Evolutionary conservation across 371 early-diverging fungal genomes (phyloP).

Genomic region (Apophysomyces variabilis): DNA sequence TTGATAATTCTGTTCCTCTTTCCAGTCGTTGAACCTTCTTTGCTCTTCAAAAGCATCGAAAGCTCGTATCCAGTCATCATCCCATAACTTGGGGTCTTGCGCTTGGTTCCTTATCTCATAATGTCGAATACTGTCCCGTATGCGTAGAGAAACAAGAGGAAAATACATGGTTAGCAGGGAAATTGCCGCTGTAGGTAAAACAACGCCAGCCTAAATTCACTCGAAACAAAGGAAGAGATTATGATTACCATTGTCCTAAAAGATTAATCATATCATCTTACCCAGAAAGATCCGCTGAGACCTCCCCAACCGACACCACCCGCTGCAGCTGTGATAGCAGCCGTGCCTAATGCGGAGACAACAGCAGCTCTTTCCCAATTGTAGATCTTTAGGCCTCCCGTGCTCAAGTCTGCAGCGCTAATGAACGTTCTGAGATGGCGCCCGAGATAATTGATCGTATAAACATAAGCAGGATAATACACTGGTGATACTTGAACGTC

Average conservation of each 20-base stretch:
- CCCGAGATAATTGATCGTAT: slow-evolving; percentile 54
- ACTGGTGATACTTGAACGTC: slow-evolving; percentile 57
- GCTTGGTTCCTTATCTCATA: slow-evolving; percentile 52
- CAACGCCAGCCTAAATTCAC: slow-evolving; percentile 52
- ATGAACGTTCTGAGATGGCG: slow-evolving; percentile 61
- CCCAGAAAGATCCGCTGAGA: slow-evolving; percentile 53
- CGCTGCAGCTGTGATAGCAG: slow-evolving; percentile 35
- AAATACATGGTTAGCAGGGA: slow-evolving; percentile 60
- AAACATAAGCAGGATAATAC: slow-evolving; percentile 62
- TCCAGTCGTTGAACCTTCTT: slow-evolving; percentile 57
- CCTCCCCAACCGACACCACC: slow-evolving; percentile 54
- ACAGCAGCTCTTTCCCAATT: slow-evolving; percentile 59
- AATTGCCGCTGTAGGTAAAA: slow-evolving; percentile 54
- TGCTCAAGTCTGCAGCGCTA: slow-evolving; percentile 54
- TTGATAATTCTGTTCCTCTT: slow-evolving; percentile 43
- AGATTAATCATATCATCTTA: slow-evolving; percentile 14
- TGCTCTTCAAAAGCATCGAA: slow-evolving; percentile 62
- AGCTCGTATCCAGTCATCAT: slow-evolving; percentile 58
- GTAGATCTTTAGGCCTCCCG: slow-evolving; percentile 60
- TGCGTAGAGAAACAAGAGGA: slow-evolving; percentile 52
- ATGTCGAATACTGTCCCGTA: slow-evolving; percentile 54
- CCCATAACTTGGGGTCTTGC: slow-evolving; percentile 55
- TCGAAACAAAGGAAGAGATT: neutral
- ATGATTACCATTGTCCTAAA: neutral
- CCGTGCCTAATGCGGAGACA: slow-evolving; percentile 53